Evolutionary conservation across 495 filamentous ascomycete species (phyloP), one percentile per base, ranked within the genome.

Genomic region (Podospora didyma): DNA sequence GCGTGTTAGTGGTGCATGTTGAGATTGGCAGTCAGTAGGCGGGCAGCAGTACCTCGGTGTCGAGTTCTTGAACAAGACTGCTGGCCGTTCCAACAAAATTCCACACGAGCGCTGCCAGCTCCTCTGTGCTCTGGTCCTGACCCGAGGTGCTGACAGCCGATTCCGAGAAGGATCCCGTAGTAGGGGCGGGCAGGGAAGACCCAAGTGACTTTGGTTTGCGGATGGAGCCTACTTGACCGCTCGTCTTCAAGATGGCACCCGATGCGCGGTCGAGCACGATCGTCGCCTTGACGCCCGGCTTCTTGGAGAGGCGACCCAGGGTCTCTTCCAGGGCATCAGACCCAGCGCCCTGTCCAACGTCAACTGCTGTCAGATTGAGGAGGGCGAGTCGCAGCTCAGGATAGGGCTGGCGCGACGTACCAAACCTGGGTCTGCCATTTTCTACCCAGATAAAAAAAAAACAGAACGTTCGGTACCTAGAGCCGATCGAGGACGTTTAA

Each of bases 201-300:
- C 62, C 54, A 59, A 62, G 21, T 12, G 59, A 49, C 57, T 72
- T 72, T 7, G 69, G 53, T 22, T 71, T 73, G n/a, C 74, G 72
- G 48, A 76, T 69, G 5, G 75, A 68, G 7, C 77, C 73, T 21
- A 82, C 62, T 52, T 85, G 74, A 50, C 85, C 84, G 51, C 76
- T 81, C 4, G 80, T 82, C 62, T 82, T 82, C 49, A 88, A 66
- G 51, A 89, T 83, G 12, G 82, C 71, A n/a, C 83, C 85, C 19
- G 77, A 77, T 2, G 73, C 64, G 19, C 82, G 79, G 57, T 86
- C 82, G 7, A 89, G 65, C 37, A 84, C 78, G 6, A 88, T 73
- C 26, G 83, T 83, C 51, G 81, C 83, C 62, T 82, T 81, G 26
- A 89, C 85, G 41, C 85, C 85, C 6, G 84, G 74, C 49, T 87